Base-by-base conservation (phyloP, 106 monocot species). In the Dioscorea alata region DNA sequence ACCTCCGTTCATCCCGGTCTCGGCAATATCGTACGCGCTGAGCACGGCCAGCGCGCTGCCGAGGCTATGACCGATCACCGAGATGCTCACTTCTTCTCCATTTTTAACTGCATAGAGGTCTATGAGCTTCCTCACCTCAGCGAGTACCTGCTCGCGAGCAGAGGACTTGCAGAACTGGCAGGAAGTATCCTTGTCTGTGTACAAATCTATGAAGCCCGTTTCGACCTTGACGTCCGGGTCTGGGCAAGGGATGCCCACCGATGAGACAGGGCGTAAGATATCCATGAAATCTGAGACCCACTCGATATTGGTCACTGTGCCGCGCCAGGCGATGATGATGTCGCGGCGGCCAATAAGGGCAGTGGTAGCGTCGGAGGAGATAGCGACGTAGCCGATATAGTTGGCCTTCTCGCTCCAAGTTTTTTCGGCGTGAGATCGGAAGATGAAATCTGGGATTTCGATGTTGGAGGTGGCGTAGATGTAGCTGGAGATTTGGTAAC, bases 341-440 rank as follows among this genome's bases (percentile, higher is more conserved):
- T 94, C 94, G 18, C 94, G 77, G 21, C 94, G 83, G 48, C 94
- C 90, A 15, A 94, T 72, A 17, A 60, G 67, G 20, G 69, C 64
- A 8, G 83, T 67, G 48, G 70, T 70, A 22, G 73, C 88, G 69
- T 94, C 94, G 51, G 65, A 72, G 21, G 90, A 85, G 31, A 91
- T 88, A 0, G 94, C 90, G 21, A 94, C 66, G 82, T 81, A 94
- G 23, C 94, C 94, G 79, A 91, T 88, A 90, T 90, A 94, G 77
- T 91, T 94, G 13, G 88, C 90, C 33, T 67, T 12, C 50, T 83
- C 59, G 81, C 88, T 91, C 91, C 94, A 91, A 50, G 61, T 33
- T 13, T 53, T 48, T 53, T 65, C 13, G 24, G 65, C 74, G 23
- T 67, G 53, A 4, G 87, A 85, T 6, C 8, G 31, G 25, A 66